These are phyloP conservation scores for Umbelopsis isabellina DNA, from an alignment of 192 early-diverging fungal species.

Conservation along the genomic window DNA sequence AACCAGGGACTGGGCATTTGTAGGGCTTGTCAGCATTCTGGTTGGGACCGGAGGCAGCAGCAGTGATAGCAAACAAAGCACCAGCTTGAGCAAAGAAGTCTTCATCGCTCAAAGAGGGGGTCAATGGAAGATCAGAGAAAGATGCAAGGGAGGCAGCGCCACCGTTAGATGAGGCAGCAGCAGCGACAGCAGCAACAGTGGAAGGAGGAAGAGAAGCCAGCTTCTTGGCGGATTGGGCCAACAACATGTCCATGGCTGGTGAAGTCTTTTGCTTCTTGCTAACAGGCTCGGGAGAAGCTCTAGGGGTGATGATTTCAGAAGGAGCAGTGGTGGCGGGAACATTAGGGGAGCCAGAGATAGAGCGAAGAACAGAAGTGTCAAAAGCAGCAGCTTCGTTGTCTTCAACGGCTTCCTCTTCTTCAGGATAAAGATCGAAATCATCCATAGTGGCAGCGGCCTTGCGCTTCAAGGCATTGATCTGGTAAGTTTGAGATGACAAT, in stretches of 20 bases:
- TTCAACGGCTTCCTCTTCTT: slow-evolving; percentile 1
- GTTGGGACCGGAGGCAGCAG: slow-evolving; percentile 15
- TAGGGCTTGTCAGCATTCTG: slow-evolving; percentile 74
- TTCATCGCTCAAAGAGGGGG: slow-evolving; percentile 28
- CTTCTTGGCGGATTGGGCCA: slow-evolving; percentile 24
- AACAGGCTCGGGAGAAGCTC: slow-evolving; percentile 12
- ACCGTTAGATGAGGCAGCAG: slow-evolving; percentile 3
- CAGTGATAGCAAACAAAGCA: slow-evolving; percentile 26
- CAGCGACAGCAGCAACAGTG: slow-evolving; percentile 10
- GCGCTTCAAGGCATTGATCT: slow-evolving; percentile 34
- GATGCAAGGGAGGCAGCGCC: slow-evolving; percentile 23
- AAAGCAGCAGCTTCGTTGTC: slow-evolving; percentile 28
- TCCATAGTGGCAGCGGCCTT: slow-evolving; percentile 36
- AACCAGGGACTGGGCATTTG: slow-evolving; percentile 82
- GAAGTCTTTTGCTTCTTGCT: slow-evolving; percentile 21
- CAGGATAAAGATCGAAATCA: slow-evolving; percentile 23
- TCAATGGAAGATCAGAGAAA: slow-evolving; percentile 18
- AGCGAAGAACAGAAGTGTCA: slow-evolving; percentile 29
- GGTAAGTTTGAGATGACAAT: slow-evolving; percentile 23
- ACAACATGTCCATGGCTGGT: slow-evolving; percentile 16
- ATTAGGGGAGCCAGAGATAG: slow-evolving; percentile 12
- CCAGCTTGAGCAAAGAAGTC: slow-evolving; percentile 38
- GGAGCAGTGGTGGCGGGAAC: slow-evolving; percentile 5
- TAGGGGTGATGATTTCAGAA: not conserved
- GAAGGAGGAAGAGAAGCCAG: slow-evolving; percentile 18